Conservation (phyloP, 495 filamentous ascomycete genomes). For the Venustampulla echinocandica region DNA sequence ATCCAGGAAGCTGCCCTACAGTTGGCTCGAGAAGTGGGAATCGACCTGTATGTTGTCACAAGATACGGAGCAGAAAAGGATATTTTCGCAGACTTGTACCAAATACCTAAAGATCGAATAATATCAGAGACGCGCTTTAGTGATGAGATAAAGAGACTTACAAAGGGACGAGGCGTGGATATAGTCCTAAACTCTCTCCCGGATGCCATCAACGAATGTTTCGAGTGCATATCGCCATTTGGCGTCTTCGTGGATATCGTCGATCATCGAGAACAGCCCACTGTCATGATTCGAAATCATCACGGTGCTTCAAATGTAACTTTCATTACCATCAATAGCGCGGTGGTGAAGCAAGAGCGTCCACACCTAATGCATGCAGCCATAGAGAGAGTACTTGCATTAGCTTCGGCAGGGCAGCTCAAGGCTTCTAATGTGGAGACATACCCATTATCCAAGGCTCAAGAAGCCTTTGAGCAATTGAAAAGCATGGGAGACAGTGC, state of each 20-base stretch:
- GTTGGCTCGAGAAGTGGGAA: slow-evolving; percentile 43
- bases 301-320: no score
- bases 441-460: no score
- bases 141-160: slow-evolving; percentile 31
- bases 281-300: no score
- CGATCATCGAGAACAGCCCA: no score
- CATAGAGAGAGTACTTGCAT: no score
- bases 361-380: no score
- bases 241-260: slow-evolving; percentile 39
- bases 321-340: no score
- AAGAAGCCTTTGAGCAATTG: no score
- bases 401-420: no score
- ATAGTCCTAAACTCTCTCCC: slow-evolving; percentile 43
- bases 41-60: slow-evolving; percentile 47
- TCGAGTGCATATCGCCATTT: slow-evolving; percentile 33
- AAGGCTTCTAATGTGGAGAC: no score
- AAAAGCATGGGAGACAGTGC: no score
- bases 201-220: slow-evolving; percentile 35
- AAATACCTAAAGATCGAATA: slow-evolving; percentile 39
- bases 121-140: slow-evolving; percentile 38
- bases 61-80: slow-evolving; percentile 39
- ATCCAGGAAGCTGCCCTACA: slow-evolving; percentile 51
- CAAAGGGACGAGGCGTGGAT: slow-evolving; percentile 43
- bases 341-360: no score
- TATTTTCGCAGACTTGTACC: slow-evolving; percentile 39